phyloP scores from a whole-genome alignment of 192 early-diverging fungal species.

The Entomortierella chlamydospora region DNA sequence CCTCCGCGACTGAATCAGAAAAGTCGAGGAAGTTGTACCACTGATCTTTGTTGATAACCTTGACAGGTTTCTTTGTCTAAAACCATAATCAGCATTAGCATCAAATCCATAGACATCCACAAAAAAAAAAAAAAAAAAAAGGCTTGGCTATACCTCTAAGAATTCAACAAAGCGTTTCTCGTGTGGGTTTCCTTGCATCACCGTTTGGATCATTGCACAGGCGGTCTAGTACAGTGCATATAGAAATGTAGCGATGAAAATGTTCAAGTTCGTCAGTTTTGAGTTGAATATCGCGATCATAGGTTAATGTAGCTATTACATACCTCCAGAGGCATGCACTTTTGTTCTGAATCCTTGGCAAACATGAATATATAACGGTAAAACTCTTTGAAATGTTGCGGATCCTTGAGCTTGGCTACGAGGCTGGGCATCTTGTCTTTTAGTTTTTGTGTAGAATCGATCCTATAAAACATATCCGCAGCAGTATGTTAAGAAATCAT shows the following conservation, averaged over 20 bases:
- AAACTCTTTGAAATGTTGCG: conserved; percentile 66
- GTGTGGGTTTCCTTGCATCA: conserved; percentile 60
- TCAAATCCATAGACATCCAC: neutral
- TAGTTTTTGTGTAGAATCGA: conserved; percentile 52
- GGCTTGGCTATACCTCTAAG: conserved; percentile 45
- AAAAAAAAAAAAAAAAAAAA: neutral
- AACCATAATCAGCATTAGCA: neutral
- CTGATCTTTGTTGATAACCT: conserved; percentile 75
- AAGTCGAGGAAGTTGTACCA: conserved; percentile 77
- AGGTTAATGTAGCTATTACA: conserved; percentile 11
- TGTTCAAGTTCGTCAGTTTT: too few relatives aligned
- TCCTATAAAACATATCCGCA: conserved; percentile 16
- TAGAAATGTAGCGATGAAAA: neutral
- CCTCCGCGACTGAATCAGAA: conserved; percentile 56
- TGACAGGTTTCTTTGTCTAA: conserved; percentile 60
- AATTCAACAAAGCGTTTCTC: conserved; percentile 63
- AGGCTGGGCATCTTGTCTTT: conserved; percentile 50
- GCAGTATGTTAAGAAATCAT: neutral
- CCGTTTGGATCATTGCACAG: conserved; percentile 62
- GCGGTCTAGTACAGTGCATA: conserved; percentile 54
- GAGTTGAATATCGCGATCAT: too few relatives aligned
- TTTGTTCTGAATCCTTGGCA: conserved; percentile 72
- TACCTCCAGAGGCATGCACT: conserved; percentile 70
- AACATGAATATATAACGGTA: conserved; percentile 73
- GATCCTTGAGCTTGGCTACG: conserved; percentile 43